A percentile compares a stretch with the other conserved stretches of the same genome.
Evolutionary conservation across 2,329 filamentous ascomycete species (phyloP).

Genomic region (Fusarium coffeatum): DNA sequence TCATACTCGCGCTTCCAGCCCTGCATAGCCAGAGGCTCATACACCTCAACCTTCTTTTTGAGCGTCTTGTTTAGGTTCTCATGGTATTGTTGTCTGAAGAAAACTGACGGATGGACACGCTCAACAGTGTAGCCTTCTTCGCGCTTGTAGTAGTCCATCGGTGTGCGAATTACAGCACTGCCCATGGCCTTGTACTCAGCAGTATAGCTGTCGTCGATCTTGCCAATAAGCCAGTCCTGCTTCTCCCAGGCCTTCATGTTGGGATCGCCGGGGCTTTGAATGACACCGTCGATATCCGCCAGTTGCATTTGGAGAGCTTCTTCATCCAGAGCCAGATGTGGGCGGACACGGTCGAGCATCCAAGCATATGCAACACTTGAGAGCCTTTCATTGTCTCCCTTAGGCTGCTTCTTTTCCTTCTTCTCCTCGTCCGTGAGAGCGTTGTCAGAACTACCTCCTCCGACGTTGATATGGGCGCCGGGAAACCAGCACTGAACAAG

Average conservation of each 20-base stretch:
- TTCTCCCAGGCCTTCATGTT: background rate
- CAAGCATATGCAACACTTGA: conserved; percentile 14
- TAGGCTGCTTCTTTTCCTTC: background rate
- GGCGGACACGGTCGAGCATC: conserved; percentile 12
- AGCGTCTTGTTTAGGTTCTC: background rate
- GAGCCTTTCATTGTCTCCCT: conserved; percentile 1
- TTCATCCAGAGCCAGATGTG: conserved; percentile 8
- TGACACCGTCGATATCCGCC: conserved; percentile 1
- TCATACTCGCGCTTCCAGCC: conserved; percentile 9
- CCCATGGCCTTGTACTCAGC: conserved; percentile 3
- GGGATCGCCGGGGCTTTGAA: background rate
- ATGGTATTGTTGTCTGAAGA: conserved; percentile 11
- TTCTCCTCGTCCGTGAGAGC: background rate
- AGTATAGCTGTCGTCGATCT: conserved; percentile 11
- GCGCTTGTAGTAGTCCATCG: background rate
- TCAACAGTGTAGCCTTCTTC: conserved; percentile 10
- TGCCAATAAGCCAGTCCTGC: conserved; percentile 9
- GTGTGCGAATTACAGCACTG: conserved; percentile 3
- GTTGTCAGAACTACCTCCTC: conserved; percentile 13
- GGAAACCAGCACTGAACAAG: conserved; percentile 20
- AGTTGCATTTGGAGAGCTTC: conserved; percentile 11
- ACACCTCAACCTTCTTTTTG: conserved; percentile 2
- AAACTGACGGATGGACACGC: conserved; percentile 9
- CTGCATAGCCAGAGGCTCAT: conserved; percentile 5
- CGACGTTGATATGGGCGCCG: conserved; percentile 15